Evolutionary conservation across 495 filamentous ascomycete genomes (phyloP), one percentile per base, ranked within the genome.

Genomic region (Daldinia decipiens): DNA sequence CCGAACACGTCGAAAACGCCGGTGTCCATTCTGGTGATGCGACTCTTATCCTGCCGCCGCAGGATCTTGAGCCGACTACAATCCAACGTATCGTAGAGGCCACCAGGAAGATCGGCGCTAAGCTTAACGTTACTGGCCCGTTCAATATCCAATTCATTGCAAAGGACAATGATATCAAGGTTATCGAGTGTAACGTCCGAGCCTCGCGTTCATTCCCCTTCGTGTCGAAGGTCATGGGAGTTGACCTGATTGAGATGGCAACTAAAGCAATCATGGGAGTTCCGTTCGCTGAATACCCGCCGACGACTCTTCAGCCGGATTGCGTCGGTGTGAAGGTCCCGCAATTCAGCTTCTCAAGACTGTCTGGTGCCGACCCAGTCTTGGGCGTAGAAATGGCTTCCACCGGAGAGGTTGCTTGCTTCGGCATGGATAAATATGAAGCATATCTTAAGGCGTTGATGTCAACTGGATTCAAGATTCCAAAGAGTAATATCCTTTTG

Each of bases 71-170:
- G 72, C 83, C 87, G 7, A 94, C 95, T 68, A 99, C 95, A 0
- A 92, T 98, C 9, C 82, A 90, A 66, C 87, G 94, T 63, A 98
- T 99, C 56, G 93, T 93, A 78, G 95, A 97, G 75, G 95, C 95
- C 12, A 99, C 95, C 8, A 85, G 92, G 62, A 97, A 97, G 86
- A 99, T 99, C 60, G 95, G 91, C 62, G 89, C 92, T 70, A 95
- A 96, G 29, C 88, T 99, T 24, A 97, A 98, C 74, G 91, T 99
- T 53, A 98, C 95, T 43, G 95, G 95, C 50, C 95, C 95, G 21
- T 97, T 90, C 87, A 99, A 99, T 82, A 99, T 99, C 67, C 95
- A 99, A 79, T 99, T 99, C 82, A 99, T 99, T 73, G 95, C 95
- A 58, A 99, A 99, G 83, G 93, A 98, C 79, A 98, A 98, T 76